Percentiles rank a stretch among this genome's conserved stretches.
phyloP scores from a whole-genome alignment of 352 stramenopile genomes.

The Pythium chondricola region DNA sequence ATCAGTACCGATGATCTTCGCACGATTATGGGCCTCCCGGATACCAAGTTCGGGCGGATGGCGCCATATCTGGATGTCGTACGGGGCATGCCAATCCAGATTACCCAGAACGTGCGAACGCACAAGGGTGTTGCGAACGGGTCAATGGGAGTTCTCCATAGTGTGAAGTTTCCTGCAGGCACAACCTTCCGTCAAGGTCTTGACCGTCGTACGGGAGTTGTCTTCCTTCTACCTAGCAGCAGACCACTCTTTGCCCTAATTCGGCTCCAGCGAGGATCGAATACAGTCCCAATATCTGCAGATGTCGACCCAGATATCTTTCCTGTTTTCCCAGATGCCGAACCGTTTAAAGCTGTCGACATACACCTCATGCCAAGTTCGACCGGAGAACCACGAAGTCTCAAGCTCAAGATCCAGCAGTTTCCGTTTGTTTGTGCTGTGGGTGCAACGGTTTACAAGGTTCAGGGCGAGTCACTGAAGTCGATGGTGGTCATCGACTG shows the following conservation, averaged over 20 bases:
- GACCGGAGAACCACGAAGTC: background rate
- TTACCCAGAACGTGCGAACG: slow-evolving; percentile 11
- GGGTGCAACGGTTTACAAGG: slow-evolving; percentile 19
- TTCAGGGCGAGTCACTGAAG: slow-evolving; percentile 19
- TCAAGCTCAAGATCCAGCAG: slow-evolving; percentile 15
- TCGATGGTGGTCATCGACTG: slow-evolving; percentile 16
- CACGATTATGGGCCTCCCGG: slow-evolving; percentile 1
- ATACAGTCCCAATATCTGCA: background rate
- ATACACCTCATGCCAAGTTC: slow-evolving; percentile 1
- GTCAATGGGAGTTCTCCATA: slow-evolving; percentile 3
- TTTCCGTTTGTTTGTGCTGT: slow-evolving; percentile 23
- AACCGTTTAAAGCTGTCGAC: background rate
- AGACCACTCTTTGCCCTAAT: slow-evolving; percentile 2
- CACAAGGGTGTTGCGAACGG: slow-evolving; percentile 15
- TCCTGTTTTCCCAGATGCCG: slow-evolving; percentile 13
- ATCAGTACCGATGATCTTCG: slow-evolving; percentile 7
- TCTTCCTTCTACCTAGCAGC: slow-evolving; percentile 9
- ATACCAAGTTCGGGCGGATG: slow-evolving; percentile 14
- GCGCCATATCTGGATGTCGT: slow-evolving; percentile 12
- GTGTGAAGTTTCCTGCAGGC: slow-evolving; percentile 1
- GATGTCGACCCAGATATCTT: slow-evolving; percentile 6
- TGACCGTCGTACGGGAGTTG: background rate
- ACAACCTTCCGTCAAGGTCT: background rate
- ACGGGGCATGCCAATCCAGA: slow-evolving; percentile 14
- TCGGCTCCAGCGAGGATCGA: background rate